phyloP scores from a whole-genome alignment of 1,139 yeast species.

The Debaryomyces coudertii region DNA sequence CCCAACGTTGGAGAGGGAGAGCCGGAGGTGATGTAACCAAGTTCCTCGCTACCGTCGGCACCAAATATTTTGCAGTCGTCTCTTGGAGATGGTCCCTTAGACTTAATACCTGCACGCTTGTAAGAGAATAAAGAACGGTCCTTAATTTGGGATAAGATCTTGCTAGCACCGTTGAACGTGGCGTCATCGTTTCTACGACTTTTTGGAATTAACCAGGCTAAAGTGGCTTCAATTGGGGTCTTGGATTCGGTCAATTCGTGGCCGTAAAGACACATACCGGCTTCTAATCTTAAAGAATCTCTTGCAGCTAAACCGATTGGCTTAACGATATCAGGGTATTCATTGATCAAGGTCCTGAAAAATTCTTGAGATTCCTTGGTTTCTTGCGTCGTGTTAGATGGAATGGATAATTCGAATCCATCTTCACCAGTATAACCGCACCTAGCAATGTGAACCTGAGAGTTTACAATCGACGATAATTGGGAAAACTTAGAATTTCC shows the following conservation, averaged over 20 bases:
- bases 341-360: conserved; percentile 61
- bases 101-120: conserved; percentile 73
- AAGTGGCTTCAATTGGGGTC: conserved; percentile 87
- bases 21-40: conserved; percentile 88
- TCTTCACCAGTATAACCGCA: conserved; percentile 99
- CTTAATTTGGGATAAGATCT: conserved; percentile 69
- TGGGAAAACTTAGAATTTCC: conserved; percentile 68
- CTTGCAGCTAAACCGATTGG: conserved; percentile 97
- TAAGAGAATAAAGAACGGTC: conserved; percentile 60
- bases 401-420: conserved; percentile 90
- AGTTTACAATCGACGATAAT: conserved; percentile 42
- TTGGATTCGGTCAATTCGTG: conserved; percentile 81
- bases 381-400: conserved; percentile 51
- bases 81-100: conserved; percentile 93
- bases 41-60: conserved; percentile 49
- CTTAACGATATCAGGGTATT: conserved; percentile 59
- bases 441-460: conserved; percentile 74
- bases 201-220: conserved; percentile 89
- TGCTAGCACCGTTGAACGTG: conserved; percentile 76
- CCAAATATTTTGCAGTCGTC: conserved; percentile 72
- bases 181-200: conserved; percentile 57
- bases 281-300: conserved; percentile 92
- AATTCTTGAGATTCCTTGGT: conserved; percentile 55
- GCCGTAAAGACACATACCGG: conserved; percentile 98
- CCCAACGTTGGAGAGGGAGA: conserved; percentile 85